Conservation (phyloP, 2,329 filamentous ascomycete species). For the Aureobasidium sp. region DNA sequence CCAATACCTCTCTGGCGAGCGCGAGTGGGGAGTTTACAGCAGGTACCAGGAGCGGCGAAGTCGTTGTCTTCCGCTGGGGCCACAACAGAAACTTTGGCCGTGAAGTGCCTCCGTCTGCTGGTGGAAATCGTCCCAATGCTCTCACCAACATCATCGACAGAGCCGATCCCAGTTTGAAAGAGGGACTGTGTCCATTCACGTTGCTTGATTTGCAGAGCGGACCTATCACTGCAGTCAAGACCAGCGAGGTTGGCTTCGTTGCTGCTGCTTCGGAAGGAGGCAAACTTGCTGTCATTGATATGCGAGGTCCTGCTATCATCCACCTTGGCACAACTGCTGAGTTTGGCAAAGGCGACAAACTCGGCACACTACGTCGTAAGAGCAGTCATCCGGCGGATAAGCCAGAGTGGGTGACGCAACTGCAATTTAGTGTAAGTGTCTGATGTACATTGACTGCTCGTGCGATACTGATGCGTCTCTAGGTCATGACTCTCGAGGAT, state of each 20-base stretch:
- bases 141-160: conserved; percentile 68
- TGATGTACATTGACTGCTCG: background rate
- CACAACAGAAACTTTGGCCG: conserved; percentile 65
- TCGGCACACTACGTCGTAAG: conserved; percentile 59
- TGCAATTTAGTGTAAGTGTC: conserved; percentile 68
- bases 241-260: conserved; percentile 91
- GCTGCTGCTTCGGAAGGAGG: conserved; percentile 81
- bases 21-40: conserved; percentile 77
- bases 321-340: conserved; percentile 66
- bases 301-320: conserved; percentile 80
- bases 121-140: conserved; percentile 42
- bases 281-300: conserved; percentile 72
- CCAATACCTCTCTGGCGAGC: conserved; percentile 72
- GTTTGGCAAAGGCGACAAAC: conserved; percentile 68
- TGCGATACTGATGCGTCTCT: background rate
- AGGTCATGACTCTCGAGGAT: conserved; percentile 77
- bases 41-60: conserved; percentile 75
- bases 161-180: conserved; percentile 65
- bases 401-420: conserved; percentile 67
- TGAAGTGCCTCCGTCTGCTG: conserved; percentile 45
- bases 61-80: conserved; percentile 84
- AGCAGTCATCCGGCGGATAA: conserved; percentile 42
- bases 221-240: conserved; percentile 67
- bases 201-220: conserved; percentile 81
- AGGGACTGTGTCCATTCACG: conserved; percentile 72